These are phyloP conservation scores for Pyrus betulifolia DNA, from an alignment of 306 rosid genomes.

Conservation along the genomic window DNA sequence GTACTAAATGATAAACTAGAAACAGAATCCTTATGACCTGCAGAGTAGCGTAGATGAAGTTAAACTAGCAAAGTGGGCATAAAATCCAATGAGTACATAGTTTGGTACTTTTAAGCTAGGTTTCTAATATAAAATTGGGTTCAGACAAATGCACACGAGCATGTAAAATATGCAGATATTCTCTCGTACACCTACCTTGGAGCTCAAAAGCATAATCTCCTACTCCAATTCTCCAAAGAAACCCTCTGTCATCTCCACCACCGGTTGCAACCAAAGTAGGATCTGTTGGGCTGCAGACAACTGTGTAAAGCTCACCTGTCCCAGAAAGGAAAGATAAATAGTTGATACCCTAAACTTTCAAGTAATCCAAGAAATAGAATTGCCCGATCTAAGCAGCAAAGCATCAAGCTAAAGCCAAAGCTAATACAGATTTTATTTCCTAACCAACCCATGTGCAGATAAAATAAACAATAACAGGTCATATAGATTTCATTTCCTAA, in stretches of 20 bases:
- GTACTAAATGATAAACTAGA: conserved; percentile 66
- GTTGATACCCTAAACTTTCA: neutral
- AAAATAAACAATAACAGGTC: neutral
- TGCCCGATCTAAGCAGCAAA: neutral
- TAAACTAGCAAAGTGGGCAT: neutral
- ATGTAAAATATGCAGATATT: neutral
- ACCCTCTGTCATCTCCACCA: conserved; percentile 80
- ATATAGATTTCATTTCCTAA: neutral
- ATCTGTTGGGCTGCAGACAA: conserved; percentile 76
- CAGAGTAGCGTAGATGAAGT: conserved; percentile 10
- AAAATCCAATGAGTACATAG: neutral
- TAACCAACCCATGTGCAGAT: neutral
- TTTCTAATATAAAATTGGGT: neutral
- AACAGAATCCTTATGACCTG: conserved; percentile 78
- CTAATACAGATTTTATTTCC: neutral
- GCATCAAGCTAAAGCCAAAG: neutral
- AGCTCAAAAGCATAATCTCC: conserved; percentile 89
- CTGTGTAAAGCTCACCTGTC: conserved; percentile 71
- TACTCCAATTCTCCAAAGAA: conserved; percentile 73
- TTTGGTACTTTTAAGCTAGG: neutral
- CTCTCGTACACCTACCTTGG: conserved; percentile 35
- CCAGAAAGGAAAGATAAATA: neutral
- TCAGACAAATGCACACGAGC: neutral
- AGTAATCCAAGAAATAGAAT: neutral
- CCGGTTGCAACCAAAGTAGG: conserved; percentile 74